A percentile compares a stretch with the other conserved stretches of the same genome.
phyloP scores from a whole-genome alignment of 1,139 yeast genomes.

The Geotrichum restrictum region DNA sequence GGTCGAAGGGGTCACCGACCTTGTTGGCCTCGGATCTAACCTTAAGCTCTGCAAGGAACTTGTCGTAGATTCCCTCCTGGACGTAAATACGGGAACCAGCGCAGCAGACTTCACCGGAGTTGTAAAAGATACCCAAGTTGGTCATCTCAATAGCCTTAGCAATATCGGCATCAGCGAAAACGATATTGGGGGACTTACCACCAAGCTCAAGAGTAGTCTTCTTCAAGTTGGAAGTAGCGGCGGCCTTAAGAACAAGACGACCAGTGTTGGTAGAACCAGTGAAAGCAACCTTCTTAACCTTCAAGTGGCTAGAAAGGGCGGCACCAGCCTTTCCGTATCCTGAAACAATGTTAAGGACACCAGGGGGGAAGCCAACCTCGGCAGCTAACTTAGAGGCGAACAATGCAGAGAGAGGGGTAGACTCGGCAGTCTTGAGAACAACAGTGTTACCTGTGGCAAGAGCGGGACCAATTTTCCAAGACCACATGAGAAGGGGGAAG shows the following conservation, averaged over 20 bases:
- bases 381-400: slow-evolving; percentile 56
- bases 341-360: slow-evolving; percentile 70
- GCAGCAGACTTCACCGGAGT: slow-evolving; percentile 81
- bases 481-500: slow-evolving; percentile 77
- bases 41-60: slow-evolving; percentile 51
- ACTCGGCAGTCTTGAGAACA: slow-evolving; percentile 76
- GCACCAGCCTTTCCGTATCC: slow-evolving; percentile 81
- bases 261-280: slow-evolving; percentile 85
- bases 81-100: slow-evolving; percentile 78
- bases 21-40: slow-evolving; percentile 46
- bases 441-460: slow-evolving; percentile 77
- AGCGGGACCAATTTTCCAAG: slow-evolving; percentile 86
- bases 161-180: slow-evolving; percentile 63
- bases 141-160: slow-evolving; percentile 53
- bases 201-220: slow-evolving; percentile 77
- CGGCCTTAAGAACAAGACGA: slow-evolving; percentile 58
- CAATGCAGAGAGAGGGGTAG: slow-evolving; percentile 77
- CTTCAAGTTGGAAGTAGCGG: slow-evolving; percentile 62
- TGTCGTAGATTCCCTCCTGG: slow-evolving; percentile 68
- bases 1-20: slow-evolving; percentile 73
- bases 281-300: slow-evolving; percentile 73
- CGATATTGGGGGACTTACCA: slow-evolving; percentile 75
- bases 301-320: slow-evolving; percentile 62
- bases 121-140: slow-evolving; percentile 58
- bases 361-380: slow-evolving; percentile 75